Evolutionary conservation across 352 stramenopile species (phyloP).

Genomic region (Phytopythium sindhum): DNA sequence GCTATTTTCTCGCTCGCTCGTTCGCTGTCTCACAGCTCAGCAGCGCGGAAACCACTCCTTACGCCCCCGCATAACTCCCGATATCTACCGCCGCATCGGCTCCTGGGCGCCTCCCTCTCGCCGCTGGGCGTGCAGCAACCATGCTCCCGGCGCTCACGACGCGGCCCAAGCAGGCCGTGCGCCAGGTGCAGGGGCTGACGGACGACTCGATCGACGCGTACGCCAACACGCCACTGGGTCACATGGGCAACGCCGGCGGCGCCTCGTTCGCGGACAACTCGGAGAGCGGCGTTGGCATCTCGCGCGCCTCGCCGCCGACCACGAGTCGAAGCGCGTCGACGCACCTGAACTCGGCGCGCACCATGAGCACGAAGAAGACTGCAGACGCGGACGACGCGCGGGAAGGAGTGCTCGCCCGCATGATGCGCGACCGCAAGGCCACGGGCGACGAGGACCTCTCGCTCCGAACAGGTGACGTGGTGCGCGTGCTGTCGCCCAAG

Average conservation of each 20-base stretch:
- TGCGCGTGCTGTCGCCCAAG: conserved; percentile 74
- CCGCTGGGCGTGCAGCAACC: not conserved
- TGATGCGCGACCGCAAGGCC: conserved; percentile 71
- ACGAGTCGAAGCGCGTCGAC: conserved; percentile 9
- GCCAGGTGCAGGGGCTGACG: conserved; percentile 74
- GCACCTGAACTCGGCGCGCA: conserved; percentile 6
- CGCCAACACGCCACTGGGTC: conserved; percentile 55
- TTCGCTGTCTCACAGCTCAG: not conserved
- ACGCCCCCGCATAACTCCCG: not conserved
- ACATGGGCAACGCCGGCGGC: conserved; percentile 16
- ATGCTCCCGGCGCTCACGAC: conserved; percentile 82
- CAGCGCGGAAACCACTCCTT: not conserved
- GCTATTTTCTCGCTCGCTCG: not conserved
- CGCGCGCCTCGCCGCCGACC: conserved; percentile 18
- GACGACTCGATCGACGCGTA: conserved; percentile 88
- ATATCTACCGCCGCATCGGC: not conserved
- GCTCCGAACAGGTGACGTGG: conserved; percentile 55
- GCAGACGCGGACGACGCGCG: conserved; percentile 18
- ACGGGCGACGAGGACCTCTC: conserved; percentile 73
- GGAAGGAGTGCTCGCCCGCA: conserved; percentile 36
- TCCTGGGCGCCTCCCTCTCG: not conserved
- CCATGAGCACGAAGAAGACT: conserved; percentile 14
- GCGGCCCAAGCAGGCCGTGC: conserved; percentile 79
- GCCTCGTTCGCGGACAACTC: conserved; percentile 62
- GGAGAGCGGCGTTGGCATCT: conserved; percentile 20